Base-by-base conservation (phyloP, 805 yeast species). In the Candida succiphila region DNA sequence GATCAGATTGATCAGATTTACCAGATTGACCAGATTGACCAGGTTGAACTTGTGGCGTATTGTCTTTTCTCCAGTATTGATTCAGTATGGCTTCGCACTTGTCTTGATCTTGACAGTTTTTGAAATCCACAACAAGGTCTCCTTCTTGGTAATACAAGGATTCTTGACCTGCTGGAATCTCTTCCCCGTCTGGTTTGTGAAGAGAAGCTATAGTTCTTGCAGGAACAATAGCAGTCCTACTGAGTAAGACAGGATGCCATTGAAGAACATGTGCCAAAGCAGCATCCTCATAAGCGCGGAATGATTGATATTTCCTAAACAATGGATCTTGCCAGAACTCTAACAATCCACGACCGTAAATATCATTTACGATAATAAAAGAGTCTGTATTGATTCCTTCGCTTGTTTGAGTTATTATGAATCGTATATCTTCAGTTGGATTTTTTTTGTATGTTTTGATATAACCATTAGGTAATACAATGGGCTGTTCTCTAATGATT, bases 201-300 rank as follows among this genome's bases (percentile, higher is more conserved):
- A 60, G 41, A 23, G 74, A 57, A 12, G 72, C 72, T 27, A 80
- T 66, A 8, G 70, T 57, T 47, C 75, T 69, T 29, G 76, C 67
- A 10, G 86, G 83, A 1, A 92, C 72, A 13, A 89, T 54, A 0
- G 86, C 80, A 3, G 92, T 66, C 48, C 75, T 80, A 35, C 81
- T 69, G 43, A 92, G 64, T 19, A 82, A 60, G 20, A 71, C 74
- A 10, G 96, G 95, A 52, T 89, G 98, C 98, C 97, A 92, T 56
- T 86, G 96, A 44, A 87, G 63, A 29, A 87, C 64, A 52, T 92
- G 97, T n/a, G 84, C 71, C 28, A 89, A 51, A 1, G 92, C 88
- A n/a, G 70, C 66, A 37, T 72, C 75, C 5, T 76, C 80, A 34
- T 70, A 69, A 32, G 55, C 54, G 12, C 70, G 69, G 57, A 83